These are phyloP conservation scores for Parascedosporium putredinis DNA, from an alignment of 2,329 filamentous ascomycete species.

Conservation along the genomic window DNA sequence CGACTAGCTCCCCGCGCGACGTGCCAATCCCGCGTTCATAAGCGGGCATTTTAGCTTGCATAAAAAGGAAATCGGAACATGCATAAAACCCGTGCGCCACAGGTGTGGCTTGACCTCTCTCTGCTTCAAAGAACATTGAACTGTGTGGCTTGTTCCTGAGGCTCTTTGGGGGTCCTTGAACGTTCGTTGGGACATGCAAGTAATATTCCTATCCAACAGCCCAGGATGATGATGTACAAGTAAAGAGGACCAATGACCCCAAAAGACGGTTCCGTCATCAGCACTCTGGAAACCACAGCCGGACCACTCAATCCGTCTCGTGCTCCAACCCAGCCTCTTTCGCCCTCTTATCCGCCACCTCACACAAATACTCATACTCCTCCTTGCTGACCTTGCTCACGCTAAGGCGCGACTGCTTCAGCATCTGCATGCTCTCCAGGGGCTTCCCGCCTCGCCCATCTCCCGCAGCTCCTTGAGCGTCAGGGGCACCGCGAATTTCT, in stretches of 20 bases:
- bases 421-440: slow-evolving; percentile 68
- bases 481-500: slow-evolving; percentile 66
- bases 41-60: neutral
- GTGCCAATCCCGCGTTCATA: neutral
- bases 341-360: slow-evolving; percentile 36
- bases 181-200: too few species aligned
- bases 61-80: too few species aligned
- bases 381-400: slow-evolving; percentile 56
- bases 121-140: neutral
- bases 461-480: slow-evolving; percentile 61
- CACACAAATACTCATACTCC: slow-evolving; percentile 57
- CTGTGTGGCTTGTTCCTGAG: too few species aligned
- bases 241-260: too few species aligned
- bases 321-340: slow-evolving; percentile 27
- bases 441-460: slow-evolving; percentile 44
- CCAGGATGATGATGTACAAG: too few species aligned
- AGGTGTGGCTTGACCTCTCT: neutral
- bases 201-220: too few species aligned
- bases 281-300: too few species aligned
- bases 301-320: slow-evolving; percentile 16
- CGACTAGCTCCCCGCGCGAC: neutral
- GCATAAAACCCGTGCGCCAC: too few species aligned
- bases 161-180: too few species aligned
- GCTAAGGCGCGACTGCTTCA: slow-evolving; percentile 73
- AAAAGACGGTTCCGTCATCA: too few species aligned